Evolutionary conservation across 2,329 filamentous ascomycete species (phyloP), one percentile per base, ranked within the genome.

Genomic region (Pseudovirgaria hyperparasitica): DNA sequence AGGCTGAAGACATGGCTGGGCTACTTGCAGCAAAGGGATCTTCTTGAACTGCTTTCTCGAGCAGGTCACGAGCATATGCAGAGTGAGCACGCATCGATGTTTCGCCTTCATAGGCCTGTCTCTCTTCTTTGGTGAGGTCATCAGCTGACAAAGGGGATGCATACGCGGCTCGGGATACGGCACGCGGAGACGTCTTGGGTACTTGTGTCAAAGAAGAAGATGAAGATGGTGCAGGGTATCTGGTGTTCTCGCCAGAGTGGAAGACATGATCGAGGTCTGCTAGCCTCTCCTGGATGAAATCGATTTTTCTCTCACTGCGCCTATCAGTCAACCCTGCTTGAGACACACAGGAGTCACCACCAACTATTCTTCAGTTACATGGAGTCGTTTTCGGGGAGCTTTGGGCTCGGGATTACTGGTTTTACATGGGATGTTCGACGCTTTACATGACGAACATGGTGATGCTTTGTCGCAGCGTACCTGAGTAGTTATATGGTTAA

Each of bases 291-390:
- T 66, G 63, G 26, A 69, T 66, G 9, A 58, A 40, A 33, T 67
- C 63, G 25, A 69, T 64, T 41, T 67, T 66, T 38, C 53, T 60
- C 40, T 69, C 65, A 43, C 62, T 66, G 23, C 10, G 13, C 11
- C 14, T 5, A 10, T 17, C 15, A n/a, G 19, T 17, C 9, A 12
- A 10, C 17, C 18, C 4, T 15, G 26, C 6, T 19, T 28, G 19
- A 15, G 5, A 22, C 15, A 40, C 45, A n/a, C n/a, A n/a, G n/a
- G n/a, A n/a, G n/a, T n/a, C n/a, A n/a, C n/a, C n/a, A n/a, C n/a
- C 29, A 41, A 53, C 50, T 54, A 54, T 41, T 51, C 45, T 30
- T 51, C 47, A 9, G 48, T 50, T 10, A 54, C 51, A 28, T 51
- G 48, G 5, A 54, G 39, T 27, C 50, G 35, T 34, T 54, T 47